Conservation (phyloP, 116 monocot species). For the Thalassia testudinum region DNA sequence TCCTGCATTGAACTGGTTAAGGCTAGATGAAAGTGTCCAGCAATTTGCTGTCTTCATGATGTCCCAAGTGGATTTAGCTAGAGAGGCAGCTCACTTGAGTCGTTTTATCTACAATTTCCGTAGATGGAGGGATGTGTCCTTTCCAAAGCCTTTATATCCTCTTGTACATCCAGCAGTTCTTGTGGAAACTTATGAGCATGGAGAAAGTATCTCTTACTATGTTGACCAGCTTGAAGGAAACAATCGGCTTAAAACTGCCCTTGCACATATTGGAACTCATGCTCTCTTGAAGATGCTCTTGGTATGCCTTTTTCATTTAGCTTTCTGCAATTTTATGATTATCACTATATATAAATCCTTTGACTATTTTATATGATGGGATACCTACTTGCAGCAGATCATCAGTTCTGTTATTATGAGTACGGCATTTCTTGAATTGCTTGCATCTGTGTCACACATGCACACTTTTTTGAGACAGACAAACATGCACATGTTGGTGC, state of each 20-base stretch:
- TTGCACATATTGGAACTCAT: constrained; percentile 85
- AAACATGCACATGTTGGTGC: no score
- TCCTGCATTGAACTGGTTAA: constrained; percentile 70
- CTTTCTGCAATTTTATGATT: no score
- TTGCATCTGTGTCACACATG: no score
- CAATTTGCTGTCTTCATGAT: constrained; percentile 91
- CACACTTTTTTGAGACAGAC: no score
- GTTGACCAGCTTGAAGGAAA: constrained; percentile 46
- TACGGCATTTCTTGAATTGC: no score
- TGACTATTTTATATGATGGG: no score
- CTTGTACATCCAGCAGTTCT: constrained; percentile 90
- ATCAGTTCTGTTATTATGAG: no score
- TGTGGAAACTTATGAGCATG: constrained; percentile 81
- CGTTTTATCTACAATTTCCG: constrained; percentile 90
- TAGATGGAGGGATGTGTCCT: constrained; percentile 71
- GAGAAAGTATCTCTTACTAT: constrained; percentile 66
- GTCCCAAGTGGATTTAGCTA: constrained; percentile 84
- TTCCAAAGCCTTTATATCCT: constrained; percentile 80
- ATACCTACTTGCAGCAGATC: no score
- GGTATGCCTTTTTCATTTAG: constrained; percentile 16
- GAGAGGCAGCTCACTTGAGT: constrained; percentile 77
- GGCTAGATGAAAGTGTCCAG: constrained; percentile 79
- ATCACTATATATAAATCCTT: no score
- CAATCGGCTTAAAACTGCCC: constrained; percentile 42
- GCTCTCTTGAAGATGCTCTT: constrained; percentile 92